Base-by-base conservation (phyloP, 2,329 filamentous ascomycete genomes). In the Domatiomyces catenatus region DNA sequence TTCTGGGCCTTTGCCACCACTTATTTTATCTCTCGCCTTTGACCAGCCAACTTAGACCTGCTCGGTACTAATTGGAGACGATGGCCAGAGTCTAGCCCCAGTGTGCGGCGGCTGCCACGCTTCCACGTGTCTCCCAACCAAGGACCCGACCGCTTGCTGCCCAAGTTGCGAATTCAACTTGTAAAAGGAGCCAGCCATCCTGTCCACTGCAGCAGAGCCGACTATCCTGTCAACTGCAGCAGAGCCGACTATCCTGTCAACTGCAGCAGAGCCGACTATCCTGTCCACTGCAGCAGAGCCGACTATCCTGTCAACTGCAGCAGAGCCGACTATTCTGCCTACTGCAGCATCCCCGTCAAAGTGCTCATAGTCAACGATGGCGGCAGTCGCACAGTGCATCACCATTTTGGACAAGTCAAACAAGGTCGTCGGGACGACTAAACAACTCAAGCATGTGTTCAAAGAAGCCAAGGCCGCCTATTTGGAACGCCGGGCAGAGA, bases 381-480 rank as follows among this genome's bases (percentile, higher is more conserved):
- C 63, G 19, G 62, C 62, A 48, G 51, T 78, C 28, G 73, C 76
- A 56, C 83, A 94, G 68, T 90, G 86, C 47, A 81, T 94, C 59
- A 89, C 86, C 58, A 85, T 94, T 62, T 83, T 94, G 68, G 92
- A 94, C 71, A 88, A 79, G 66, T 92, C 86, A 52, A 87, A 87
- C 61, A 93, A 94, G 70, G 81, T 94, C 48, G 86, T 94, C 60
- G 89, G 82, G 74, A 92, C 83, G 53, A 87, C 87, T 63, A 94
- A 93, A 69, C 86, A 94, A 60, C 73, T 96, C 20, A 78, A 93
- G 62, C 83, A 81, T 64, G 83, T 95, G 63, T 93, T 94, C 75
- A 94, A 87, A 66, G 88, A 95, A 64, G 90, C 89, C 56, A 87
- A 86, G 64, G 80, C 82, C 49, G 85, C 86, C 52, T 96, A 96